A percentile compares a stretch with the other conserved stretches of the same genome.
Conservation (phyloP, 2,329 filamentous ascomycete genomes). For the Colletotrichum musae region DNA sequence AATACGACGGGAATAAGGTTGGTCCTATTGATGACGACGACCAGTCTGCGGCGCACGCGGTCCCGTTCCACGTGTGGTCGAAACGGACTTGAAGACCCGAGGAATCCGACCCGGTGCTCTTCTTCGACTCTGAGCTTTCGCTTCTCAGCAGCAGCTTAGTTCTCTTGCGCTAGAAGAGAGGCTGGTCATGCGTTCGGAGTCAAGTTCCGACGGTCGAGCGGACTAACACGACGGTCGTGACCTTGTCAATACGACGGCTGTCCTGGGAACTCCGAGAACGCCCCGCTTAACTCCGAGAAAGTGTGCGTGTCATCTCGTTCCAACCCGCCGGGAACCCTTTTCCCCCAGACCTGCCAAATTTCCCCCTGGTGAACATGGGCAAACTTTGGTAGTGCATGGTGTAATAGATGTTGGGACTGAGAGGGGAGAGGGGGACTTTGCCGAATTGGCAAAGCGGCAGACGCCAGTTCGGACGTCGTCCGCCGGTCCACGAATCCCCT, state of each 20-base stretch:
- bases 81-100: background rate
- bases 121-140: no score
- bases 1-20: background rate
- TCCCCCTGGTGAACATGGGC: background rate
- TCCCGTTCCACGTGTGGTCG: no score
- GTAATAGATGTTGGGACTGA: no score
- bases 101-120: background rate
- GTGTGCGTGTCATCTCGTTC: slow-evolving; percentile 6
- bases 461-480: slow-evolving; percentile 8
- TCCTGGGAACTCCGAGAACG: slow-evolving; percentile 1
- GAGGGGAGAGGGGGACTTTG: background rate
- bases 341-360: no score
- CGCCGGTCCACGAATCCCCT: background rate
- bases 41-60: no score
- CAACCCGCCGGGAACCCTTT: background rate
- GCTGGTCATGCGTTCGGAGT: slow-evolving; percentile 7
- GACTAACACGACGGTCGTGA: no score
- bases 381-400: slow-evolving; percentile 1
- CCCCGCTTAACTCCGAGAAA: slow-evolving; percentile 19
- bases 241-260: no score
- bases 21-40: background rate
- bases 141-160: no score
- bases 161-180: background rate
- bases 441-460: slow-evolving; percentile 34
- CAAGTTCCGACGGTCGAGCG: background rate